These are phyloP conservation scores for Phytophthora uliginosa DNA, from an alignment of 352 stramenopile species.

Conservation along the genomic window DNA sequence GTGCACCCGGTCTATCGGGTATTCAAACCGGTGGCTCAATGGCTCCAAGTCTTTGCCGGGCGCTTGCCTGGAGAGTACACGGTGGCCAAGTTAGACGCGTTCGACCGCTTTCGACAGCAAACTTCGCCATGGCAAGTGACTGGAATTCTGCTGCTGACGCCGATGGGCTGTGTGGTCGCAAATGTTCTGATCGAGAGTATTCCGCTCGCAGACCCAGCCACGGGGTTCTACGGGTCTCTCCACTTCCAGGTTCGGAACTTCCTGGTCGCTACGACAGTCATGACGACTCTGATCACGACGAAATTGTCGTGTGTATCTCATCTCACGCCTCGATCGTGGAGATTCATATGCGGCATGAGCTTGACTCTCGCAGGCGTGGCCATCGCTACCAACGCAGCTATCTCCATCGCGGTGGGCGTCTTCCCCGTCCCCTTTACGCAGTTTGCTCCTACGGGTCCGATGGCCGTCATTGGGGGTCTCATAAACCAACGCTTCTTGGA, in stretches of 20 bases:
- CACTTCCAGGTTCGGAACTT: constrained; percentile 40
- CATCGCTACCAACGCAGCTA: constrained; percentile 16
- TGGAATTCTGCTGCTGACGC: constrained; percentile 18
- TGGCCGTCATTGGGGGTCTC: constrained; percentile 5
- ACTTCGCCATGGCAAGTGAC: constrained; percentile 1
- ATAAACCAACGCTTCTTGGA: constrained; percentile 19
- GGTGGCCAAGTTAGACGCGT: constrained; percentile 44
- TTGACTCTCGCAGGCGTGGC: constrained; percentile 16
- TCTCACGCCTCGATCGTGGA: constrained; percentile 20
- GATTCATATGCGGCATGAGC: constrained; percentile 9
- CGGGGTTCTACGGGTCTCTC: constrained; percentile 22
- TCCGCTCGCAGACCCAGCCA: constrained; percentile 23
- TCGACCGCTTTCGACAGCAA: constrained; percentile 20
- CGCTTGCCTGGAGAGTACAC: constrained; percentile 42
- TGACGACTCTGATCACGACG: constrained; percentile 13
- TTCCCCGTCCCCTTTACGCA: constrained; percentile 49
- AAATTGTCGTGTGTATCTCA: constrained; percentile 33
- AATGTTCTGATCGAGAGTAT: constrained; percentile 38
- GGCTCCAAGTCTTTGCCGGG: background rate
- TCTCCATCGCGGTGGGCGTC: constrained; percentile 12
- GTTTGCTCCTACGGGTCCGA: constrained; percentile 17
- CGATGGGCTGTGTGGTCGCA: constrained; percentile 21
- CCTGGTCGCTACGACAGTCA: constrained; percentile 18
- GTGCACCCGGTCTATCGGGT: background rate
- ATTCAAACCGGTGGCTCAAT: background rate